Evolutionary conservation across 1,139 yeast species (phyloP).

Genomic region (Candida freyschussii): DNA sequence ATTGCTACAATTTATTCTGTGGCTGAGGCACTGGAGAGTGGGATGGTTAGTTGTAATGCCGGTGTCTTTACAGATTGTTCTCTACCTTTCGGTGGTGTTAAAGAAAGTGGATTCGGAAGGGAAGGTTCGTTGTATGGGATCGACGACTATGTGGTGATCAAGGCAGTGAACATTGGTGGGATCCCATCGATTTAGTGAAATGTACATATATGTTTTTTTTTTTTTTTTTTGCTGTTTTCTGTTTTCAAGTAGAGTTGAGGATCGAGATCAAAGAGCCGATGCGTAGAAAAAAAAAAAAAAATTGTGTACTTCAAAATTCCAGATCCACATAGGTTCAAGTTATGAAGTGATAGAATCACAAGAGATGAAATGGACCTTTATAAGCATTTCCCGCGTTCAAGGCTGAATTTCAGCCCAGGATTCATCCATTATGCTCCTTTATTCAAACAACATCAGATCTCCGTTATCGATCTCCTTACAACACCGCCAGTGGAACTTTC

Average conservation of each 20-base stretch:
- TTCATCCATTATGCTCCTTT: slow-evolving; percentile 27
- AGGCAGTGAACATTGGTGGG: slow-evolving; percentile 40
- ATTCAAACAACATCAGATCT: slow-evolving; percentile 28
- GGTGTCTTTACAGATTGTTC: slow-evolving; percentile 69
- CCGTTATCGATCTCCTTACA: slow-evolving; percentile 39
- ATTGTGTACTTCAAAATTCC: neutral
- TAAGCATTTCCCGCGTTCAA: slow-evolving; percentile 33
- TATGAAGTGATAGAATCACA: too few relatives aligned
- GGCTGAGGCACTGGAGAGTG: slow-evolving; percentile 69
- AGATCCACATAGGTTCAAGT: too few relatives aligned
- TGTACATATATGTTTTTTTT: too few relatives aligned
- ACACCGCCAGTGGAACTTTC: slow-evolving; percentile 38
- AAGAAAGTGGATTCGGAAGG: slow-evolving; percentile 78
- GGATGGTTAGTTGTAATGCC: slow-evolving; percentile 78
- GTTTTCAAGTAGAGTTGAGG: too few relatives aligned
- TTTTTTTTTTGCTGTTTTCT: too few relatives aligned
- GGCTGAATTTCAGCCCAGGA: slow-evolving; percentile 28
- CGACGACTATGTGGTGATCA: slow-evolving; percentile 66
- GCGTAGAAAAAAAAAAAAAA: neutral
- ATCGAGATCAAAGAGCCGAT: neutral
- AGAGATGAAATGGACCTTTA: slow-evolving; percentile 39
- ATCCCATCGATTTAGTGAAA: slow-evolving; percentile 9
- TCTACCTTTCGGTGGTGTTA: slow-evolving; percentile 77
- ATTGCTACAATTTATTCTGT: slow-evolving; percentile 58
- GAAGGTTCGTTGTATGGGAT: slow-evolving; percentile 76